Conservation (phyloP, 495 filamentous ascomycete species). For the Pyronema domesticum region DNA sequence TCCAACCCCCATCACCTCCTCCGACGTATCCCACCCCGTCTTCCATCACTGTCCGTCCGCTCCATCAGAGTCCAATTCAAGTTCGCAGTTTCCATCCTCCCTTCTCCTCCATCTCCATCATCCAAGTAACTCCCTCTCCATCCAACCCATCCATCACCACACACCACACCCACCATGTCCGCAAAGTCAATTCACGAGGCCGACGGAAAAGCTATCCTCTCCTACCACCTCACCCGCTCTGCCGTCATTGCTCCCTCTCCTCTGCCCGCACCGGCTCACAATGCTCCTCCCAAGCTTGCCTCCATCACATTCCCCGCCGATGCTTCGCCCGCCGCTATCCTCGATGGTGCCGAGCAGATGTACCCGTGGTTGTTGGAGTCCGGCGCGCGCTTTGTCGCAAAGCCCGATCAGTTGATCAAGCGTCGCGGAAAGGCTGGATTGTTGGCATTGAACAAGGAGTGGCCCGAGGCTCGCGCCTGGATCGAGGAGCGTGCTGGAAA, state of each 20-base stretch:
- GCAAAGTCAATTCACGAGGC: slow-evolving; percentile 97
- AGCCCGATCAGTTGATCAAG: slow-evolving; percentile 99
- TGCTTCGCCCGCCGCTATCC: slow-evolving; percentile 59
- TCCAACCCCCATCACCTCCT: neutral
- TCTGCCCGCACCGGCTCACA: slow-evolving; percentile 79
- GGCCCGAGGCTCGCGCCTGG: slow-evolving; percentile 83
- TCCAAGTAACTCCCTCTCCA: slow-evolving; percentile 4
- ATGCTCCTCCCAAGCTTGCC: slow-evolving; percentile 75
- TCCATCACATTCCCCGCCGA: slow-evolving; percentile 87
- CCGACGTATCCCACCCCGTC: slow-evolving; percentile 7
- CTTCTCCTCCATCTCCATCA: slow-evolving; percentile 12
- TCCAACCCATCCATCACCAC: neutral
- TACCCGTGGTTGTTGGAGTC: slow-evolving; percentile 80
- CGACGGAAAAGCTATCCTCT: slow-evolving; percentile 99
- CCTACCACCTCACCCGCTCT: slow-evolving; percentile 98
- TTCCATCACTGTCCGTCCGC: neutral
- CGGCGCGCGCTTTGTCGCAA: slow-evolving; percentile 88
- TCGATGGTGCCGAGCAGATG: slow-evolving; percentile 84
- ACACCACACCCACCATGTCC: slow-evolving; percentile 49
- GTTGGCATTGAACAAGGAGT: slow-evolving; percentile 90
- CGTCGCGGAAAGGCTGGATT: slow-evolving; percentile 95
- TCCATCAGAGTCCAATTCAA: slow-evolving; percentile 1
- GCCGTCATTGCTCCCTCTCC: slow-evolving; percentile 95
- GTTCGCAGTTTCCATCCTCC: neutral
- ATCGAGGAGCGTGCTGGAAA: slow-evolving; percentile 82